Conservation (phyloP, 179 eudicot genomes). For the Silene coronaria region DNA sequence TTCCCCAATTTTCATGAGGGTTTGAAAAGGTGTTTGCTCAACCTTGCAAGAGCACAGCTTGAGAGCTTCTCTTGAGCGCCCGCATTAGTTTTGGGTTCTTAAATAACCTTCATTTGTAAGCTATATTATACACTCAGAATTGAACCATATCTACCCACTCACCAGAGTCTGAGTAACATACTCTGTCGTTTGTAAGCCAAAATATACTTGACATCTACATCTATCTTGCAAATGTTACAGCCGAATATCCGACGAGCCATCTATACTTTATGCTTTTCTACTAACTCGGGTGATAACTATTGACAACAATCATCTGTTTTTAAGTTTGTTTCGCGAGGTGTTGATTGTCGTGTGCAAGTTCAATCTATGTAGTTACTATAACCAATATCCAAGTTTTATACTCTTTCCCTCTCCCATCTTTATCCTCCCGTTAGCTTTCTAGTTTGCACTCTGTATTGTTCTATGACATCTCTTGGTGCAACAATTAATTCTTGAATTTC, state of each 20-base stretch:
- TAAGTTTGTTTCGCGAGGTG: neutral
- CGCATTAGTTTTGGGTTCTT: neutral
- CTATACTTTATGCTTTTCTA: neutral
- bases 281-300: neutral
- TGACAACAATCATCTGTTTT: neutral
- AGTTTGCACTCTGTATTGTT: neutral
- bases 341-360: neutral
- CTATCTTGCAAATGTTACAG: neutral
- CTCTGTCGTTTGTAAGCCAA: constrained; percentile 2
- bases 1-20: neutral
- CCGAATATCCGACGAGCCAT: neutral
- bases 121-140: neutral
- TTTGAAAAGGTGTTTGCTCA: neutral
- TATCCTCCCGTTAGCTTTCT: neutral
- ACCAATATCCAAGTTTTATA: neutral
- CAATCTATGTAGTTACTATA: neutral
- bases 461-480: neutral
- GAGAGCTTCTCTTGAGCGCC: neutral
- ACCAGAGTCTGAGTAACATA: neutral
- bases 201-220: neutral
- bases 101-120: neutral
- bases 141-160: neutral
- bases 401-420: neutral
- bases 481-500: neutral
- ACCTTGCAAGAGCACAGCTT: neutral